Percentiles rank a stretch among this genome's conserved stretches.
phyloP scores from a whole-genome alignment of 106 monocot genomes.

The Amphibolis antarctica region DNA sequence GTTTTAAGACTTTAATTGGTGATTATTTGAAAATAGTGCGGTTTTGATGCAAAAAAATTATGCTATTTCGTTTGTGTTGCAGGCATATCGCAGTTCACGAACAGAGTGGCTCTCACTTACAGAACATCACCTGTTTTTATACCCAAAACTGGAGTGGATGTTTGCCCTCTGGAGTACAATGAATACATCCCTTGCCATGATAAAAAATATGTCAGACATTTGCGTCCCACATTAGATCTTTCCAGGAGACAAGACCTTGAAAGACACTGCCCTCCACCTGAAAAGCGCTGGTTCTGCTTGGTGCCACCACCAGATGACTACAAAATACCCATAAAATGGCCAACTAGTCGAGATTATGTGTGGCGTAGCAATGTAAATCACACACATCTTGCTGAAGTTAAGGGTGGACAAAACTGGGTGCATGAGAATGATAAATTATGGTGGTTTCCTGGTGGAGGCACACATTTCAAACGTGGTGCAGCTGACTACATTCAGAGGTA shows the following conservation, averaged over 20 bases:
- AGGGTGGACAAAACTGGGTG: constrained; percentile 99
- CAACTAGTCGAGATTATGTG: constrained; percentile 82
- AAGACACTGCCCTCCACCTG: constrained; percentile 73
- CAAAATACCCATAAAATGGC: constrained; percentile 86
- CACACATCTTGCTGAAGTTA: constrained; percentile 90
- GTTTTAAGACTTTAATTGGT: not conserved
- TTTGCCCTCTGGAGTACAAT: constrained; percentile 73
- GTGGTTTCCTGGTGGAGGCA: constrained; percentile 97
- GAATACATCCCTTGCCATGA: constrained; percentile 94
- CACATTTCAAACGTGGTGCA: constrained; percentile 98
- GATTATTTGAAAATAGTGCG: not conserved
- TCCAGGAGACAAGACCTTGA: constrained; percentile 64
- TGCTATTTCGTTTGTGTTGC: constrained; percentile 5
- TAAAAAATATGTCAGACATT: constrained; percentile 26
- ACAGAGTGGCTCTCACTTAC: constrained; percentile 56
- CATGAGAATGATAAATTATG: constrained; percentile 77
- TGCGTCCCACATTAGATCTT: constrained; percentile 31
- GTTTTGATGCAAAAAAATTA: not conserved
- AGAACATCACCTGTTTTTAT: constrained; percentile 44
- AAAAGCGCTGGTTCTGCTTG: constrained; percentile 76
- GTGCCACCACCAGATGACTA: constrained; percentile 86
- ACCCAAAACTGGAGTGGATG: constrained; percentile 60
- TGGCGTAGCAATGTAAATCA: constrained; percentile 98
- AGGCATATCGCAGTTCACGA: constrained; percentile 35
- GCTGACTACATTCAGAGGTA: constrained; percentile 92